These are phyloP conservation scores for Trichocladium uniseriatum DNA, from an alignment of 495 filamentous ascomycete species.

Conservation along the genomic window DNA sequence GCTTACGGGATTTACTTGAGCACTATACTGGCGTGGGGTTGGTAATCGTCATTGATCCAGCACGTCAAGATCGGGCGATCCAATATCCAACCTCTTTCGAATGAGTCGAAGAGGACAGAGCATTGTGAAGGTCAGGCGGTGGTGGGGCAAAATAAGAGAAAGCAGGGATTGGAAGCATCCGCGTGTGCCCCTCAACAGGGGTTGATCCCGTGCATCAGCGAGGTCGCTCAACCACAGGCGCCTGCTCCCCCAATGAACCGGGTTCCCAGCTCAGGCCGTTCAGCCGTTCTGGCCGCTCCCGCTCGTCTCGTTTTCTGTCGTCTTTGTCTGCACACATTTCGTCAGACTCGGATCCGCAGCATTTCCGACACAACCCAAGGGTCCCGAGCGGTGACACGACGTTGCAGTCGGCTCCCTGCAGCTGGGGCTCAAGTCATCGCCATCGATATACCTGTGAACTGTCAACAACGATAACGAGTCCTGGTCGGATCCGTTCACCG, in stretches of 20 bases:
- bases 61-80: no score
- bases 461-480: neutral
- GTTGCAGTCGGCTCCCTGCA: no score
- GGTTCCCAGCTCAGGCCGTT: no score
- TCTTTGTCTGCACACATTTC: neutral
- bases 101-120: no score
- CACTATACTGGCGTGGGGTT: no score
- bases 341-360: no score
- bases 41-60: no score
- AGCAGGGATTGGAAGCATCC: neutral
- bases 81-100: no score
- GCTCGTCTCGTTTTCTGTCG: neutral
- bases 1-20: no score
- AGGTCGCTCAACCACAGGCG: neutral
- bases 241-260: neutral
- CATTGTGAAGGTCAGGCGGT: neutral
- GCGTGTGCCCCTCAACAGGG: neutral
- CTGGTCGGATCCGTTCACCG: slow-evolving; percentile 1
- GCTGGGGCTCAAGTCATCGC: neutral
- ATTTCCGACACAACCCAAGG: no score
- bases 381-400: no score
- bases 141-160: neutral
- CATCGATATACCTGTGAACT: no score
- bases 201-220: neutral
- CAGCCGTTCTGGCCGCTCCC: neutral